Conservation (phyloP, 2,329 filamentous ascomycete genomes). For the Torrubiellomyces zombiae region DNA sequence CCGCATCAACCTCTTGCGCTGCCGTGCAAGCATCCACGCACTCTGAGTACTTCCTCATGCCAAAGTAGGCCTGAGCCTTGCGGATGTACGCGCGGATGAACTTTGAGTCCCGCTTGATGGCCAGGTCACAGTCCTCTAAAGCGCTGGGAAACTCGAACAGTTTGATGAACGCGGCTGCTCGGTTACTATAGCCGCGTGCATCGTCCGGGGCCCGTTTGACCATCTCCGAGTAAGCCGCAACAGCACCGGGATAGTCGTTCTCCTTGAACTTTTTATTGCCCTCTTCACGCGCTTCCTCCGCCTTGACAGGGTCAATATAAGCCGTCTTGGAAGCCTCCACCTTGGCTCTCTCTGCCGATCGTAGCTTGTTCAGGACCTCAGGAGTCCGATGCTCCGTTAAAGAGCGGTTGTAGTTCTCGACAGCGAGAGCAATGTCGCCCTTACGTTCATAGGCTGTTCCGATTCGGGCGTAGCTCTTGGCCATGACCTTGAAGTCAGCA, state of each 20-base stretch:
- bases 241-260: slow-evolving; percentile 83
- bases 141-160: slow-evolving; percentile 89
- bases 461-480: slow-evolving; percentile 95
- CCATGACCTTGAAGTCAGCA: slow-evolving; percentile 95
- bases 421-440: slow-evolving; percentile 61
- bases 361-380: slow-evolving; percentile 83
- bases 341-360: slow-evolving; percentile 76
- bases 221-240: slow-evolving; percentile 92
- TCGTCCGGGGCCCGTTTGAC: slow-evolving; percentile 88
- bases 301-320: slow-evolving; percentile 81
- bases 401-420: slow-evolving; percentile 83
- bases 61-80: slow-evolving; percentile 88
- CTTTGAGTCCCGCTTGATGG: slow-evolving; percentile 76
- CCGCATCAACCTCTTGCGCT: slow-evolving; percentile 60
- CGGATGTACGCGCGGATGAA: slow-evolving; percentile 95
- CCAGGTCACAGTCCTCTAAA: slow-evolving; percentile 78
- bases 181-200: slow-evolving; percentile 90
- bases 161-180: slow-evolving; percentile 92
- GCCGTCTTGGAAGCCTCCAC: slow-evolving; percentile 56
- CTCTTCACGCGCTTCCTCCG: slow-evolving; percentile 85
- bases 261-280: slow-evolving; percentile 97
- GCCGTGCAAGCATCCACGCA: slow-evolving; percentile 79
- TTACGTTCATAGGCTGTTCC: slow-evolving; percentile 86
- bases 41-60: slow-evolving; percentile 97
- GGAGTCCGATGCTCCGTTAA: slow-evolving; percentile 94